Base-by-base conservation (phyloP, 192 early-diverging fungal species). In the Backusella australiensis region DNA sequence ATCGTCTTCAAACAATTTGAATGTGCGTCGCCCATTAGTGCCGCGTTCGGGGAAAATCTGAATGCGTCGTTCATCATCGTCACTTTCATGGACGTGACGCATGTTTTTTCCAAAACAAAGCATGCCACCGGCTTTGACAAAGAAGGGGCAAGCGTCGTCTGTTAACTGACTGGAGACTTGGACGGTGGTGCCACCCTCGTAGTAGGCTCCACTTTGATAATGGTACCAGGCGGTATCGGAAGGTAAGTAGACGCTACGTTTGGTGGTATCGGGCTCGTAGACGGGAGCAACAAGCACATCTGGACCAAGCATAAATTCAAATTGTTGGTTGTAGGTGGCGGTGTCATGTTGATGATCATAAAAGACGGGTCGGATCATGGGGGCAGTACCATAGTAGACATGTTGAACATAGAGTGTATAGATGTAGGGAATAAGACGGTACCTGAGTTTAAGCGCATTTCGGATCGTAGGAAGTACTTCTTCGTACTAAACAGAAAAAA, bases 271-370 rank as follows among this genome's bases (percentile, higher is more conserved):
- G 36, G 78, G 66, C 29, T 90, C 83, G 36, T 79, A 85, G 5
- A 90, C 84, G 12, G 86, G 83, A 14, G 87, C 88, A 2, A 91
- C 75, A 1, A 91, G 73, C 3, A 91, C 67, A n/a, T 34, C 19
- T 6, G 78, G 59, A 14, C 90, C 90, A 52, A 91, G 74, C 78
- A 91, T 83, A 72, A 83, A 91, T 46, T 90, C 87, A 73, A 87
- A 90, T 5, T 78, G 70, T 32, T 79, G 65, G 4, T 52, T 67
- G 41, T 85, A 80, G 1, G 79, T 79, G 1, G 69, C 21, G 6
- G 66, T 69, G 69, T 91, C 90, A 36, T 83, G 52, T 42, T 82
- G 86, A 46, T 86, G 89, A 75, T 90, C 77, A 34, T 83, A 89
- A 52, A 90, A 76, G 7, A 85, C 66, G 0, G 90, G 90, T 32